Evolutionary conservation across 208 protist species (phyloP), one percentile per base, ranked within the genome.

Genomic region (Leptomonas pyrrhocoris): DNA sequence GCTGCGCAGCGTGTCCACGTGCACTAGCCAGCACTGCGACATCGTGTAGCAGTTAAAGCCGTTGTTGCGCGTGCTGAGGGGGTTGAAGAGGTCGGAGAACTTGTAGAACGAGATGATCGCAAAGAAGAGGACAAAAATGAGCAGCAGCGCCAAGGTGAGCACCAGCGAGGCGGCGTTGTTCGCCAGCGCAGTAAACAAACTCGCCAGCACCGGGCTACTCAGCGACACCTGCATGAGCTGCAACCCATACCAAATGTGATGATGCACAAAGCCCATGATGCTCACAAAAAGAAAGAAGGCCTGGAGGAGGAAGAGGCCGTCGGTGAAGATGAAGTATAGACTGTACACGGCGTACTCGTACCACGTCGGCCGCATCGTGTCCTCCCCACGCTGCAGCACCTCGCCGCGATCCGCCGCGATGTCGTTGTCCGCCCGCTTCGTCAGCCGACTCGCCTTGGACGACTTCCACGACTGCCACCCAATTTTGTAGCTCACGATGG

Each of bases 21-120:
- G 81, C 62, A 92, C 85, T 36, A 90, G 77, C 42, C 80, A 89
- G 72, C 88, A 96, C 71, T 85, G 84, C 9, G 86, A 79, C n/a
- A 96, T 55, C 30, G 78, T 89, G 69, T 84, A 80, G 74, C 86
- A 92, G 78, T 94, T 90, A 58, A 92, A 89, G 28, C 80, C 86
- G 69, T 84, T 84, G 36, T 70, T 62, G 43, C 69, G 67, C 9
- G 18, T 42, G n/a, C 75, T 51, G 19, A 86, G 72, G 6, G 81
- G 79, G 66, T 81, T 74, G 63, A 83, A 84, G 27, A 88, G 69
- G 53, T 88, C 59, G 15, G 85, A 80, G 60, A 88, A 88, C 38
- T 80, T 74, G 71, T 82, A 91, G 61, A 80, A 93, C 21, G 77
- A 84, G 42, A 89, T 83, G 45, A 70, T 85, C 9, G 83, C 77